Evolutionary conservation across 2,329 filamentous ascomycete species (phyloP).

Genomic region (Fusarium vanettenii): DNA sequence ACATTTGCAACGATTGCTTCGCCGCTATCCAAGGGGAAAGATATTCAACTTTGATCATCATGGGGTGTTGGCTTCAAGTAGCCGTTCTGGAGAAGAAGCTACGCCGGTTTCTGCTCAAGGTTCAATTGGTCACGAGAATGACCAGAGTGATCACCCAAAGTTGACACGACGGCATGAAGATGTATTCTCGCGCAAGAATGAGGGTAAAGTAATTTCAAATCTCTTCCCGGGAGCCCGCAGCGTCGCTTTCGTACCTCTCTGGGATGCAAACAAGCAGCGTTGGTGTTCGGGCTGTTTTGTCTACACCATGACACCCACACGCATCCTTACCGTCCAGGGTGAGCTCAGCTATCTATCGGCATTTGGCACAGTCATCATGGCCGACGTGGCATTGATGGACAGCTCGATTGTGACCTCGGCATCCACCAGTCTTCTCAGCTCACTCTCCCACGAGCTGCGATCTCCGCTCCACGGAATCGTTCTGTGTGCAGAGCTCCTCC

Average conservation of each 20-base stretch:
- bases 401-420: conserved; percentile 54
- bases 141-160: not conserved
- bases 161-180: not conserved
- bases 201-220: conserved; percentile 42
- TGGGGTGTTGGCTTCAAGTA: conserved; percentile 48
- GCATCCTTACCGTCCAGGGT: conserved; percentile 57
- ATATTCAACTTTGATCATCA: conserved; percentile 58
- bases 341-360: conserved; percentile 64
- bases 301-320: conserved; percentile 58
- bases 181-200: conserved; percentile 25
- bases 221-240: conserved; percentile 58
- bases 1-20: conserved; percentile 18
- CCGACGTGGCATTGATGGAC: conserved; percentile 62
- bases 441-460: conserved; percentile 70
- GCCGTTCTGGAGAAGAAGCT: conserved; percentile 45
- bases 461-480: conserved; percentile 71
- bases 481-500: conserved; percentile 63
- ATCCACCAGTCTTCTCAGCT: conserved; percentile 67
- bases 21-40: conserved; percentile 58
- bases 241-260: conserved; percentile 60
- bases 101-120: not conserved
- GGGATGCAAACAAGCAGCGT: conserved; percentile 57
- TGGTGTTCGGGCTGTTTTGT: conserved; percentile 63
- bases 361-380: conserved; percentile 67
- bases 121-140: not conserved